Conservation (phyloP, 2,329 filamentous ascomycete species). For the Rhexocercosporidium sp. region DNA sequence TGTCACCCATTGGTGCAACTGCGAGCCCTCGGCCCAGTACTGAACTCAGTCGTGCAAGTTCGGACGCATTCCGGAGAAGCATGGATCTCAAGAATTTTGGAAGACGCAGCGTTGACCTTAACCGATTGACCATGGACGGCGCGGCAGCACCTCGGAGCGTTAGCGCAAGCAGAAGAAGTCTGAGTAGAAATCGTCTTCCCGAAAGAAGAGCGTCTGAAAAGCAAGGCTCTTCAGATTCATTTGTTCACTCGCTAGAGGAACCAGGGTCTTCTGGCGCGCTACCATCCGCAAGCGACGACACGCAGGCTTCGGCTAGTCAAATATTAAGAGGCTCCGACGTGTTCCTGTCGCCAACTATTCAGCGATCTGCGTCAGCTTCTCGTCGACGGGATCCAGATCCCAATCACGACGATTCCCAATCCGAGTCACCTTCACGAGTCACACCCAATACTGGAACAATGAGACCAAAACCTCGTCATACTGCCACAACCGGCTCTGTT, state of each 20-base stretch:
- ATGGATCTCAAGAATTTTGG: constrained; percentile 49
- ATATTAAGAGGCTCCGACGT: constrained; percentile 87
- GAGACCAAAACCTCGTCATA: constrained; percentile 23
- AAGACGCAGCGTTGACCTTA: constrained; percentile 57
- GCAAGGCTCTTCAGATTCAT: constrained; percentile 74
- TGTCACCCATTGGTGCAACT: constrained; percentile 53
- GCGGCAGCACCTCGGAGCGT: constrained; percentile 62
- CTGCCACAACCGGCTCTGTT: constrained; percentile 35
- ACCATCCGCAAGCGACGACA: constrained; percentile 73
- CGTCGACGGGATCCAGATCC: constrained; percentile 28
- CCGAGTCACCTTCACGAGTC: constrained; percentile 33
- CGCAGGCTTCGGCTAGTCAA: constrained; percentile 83
- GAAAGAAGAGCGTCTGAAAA: constrained; percentile 59
- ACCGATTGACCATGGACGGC: constrained; percentile 48
- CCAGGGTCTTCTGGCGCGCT: constrained; percentile 75
- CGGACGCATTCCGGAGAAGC: constrained; percentile 59
- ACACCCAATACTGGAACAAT: constrained; percentile 19
- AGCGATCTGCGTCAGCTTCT: constrained; percentile 47
- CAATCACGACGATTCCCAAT: constrained; percentile 22
- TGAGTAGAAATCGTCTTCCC: constrained; percentile 53
- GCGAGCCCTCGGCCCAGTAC: constrained; percentile 59
- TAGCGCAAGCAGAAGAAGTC: constrained; percentile 61
- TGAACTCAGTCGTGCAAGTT: constrained; percentile 58
- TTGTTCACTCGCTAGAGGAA: constrained; percentile 74
- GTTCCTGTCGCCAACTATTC: constrained; percentile 79